These are phyloP conservation scores for Citrus sinensis DNA, from an alignment of 345 rosid genomes.

Conservation along the genomic window DNA sequence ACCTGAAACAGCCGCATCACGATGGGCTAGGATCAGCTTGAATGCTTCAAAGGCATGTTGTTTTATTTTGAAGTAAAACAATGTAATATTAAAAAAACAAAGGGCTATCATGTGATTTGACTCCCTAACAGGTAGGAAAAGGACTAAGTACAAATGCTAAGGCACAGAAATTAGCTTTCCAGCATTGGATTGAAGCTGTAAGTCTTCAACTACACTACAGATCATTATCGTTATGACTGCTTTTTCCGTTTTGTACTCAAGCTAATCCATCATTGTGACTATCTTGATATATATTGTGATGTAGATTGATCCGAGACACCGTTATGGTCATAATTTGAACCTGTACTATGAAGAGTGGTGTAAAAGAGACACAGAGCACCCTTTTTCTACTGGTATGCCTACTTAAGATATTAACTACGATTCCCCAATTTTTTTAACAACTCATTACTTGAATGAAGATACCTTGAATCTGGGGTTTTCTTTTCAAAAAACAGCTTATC, in stretches of 20 bases:
- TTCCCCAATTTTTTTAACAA: not conserved
- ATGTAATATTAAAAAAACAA: not conserved
- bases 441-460: not conserved
- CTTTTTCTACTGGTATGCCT: conserved; percentile 36
- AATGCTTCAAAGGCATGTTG: conserved; percentile 33
- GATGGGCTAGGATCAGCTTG: conserved; percentile 31
- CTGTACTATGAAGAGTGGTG: conserved; percentile 33
- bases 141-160: conserved; percentile 13
- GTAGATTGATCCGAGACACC: conserved; percentile 37
- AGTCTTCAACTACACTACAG: not conserved
- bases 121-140: conserved; percentile 21
- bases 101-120: not conserved
- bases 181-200: conserved; percentile 32
- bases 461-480: not conserved
- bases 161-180: conserved; percentile 24
- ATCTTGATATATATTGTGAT: not conserved
- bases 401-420: not conserved
- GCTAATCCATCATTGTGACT: not conserved
- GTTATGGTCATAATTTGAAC: conserved; percentile 36
- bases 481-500: too few species aligned
- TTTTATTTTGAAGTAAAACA: not conserved
- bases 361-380: conserved; percentile 26
- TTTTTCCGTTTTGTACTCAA: not conserved
- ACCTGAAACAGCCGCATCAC: conserved; percentile 30
- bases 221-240: not conserved